phyloP scores from a whole-genome alignment of 1,139 yeast genomes.

The Diutina neorugosa region DNA sequence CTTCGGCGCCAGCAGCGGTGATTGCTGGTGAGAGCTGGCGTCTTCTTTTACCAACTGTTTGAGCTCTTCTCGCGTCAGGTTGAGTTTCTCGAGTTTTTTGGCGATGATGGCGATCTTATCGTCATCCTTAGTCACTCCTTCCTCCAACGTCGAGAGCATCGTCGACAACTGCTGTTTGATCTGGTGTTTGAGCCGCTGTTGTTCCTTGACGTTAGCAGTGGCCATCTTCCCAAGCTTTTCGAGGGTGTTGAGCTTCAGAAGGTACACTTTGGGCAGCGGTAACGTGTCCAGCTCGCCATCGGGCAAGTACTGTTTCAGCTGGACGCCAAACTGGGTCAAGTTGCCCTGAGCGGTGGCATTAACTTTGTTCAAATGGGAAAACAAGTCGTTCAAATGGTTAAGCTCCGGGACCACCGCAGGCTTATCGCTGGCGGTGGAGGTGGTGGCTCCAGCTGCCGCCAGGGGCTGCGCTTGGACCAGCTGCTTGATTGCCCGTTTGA shows the following conservation, averaged over 20 bases:
- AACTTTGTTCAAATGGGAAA: conserved; percentile 18
- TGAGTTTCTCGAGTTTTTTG: conserved; percentile 18
- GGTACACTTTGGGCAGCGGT: conserved; percentile 40
- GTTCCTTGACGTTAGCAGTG: conserved; percentile 21
- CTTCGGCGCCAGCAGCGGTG: not conserved
- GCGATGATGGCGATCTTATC: conserved; percentile 29
- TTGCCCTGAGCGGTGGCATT: conserved; percentile 22
- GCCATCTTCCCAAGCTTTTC: conserved; percentile 31
- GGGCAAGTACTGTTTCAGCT: conserved; percentile 31
- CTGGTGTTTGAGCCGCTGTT: conserved; percentile 26
- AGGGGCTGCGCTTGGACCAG: not conserved
- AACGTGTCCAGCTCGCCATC: conserved; percentile 30
- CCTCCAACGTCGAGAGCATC: conserved; percentile 27
- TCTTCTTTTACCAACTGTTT: conserved; percentile 25
- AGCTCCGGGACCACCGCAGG: conserved; percentile 26
- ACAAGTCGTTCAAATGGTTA: conserved; percentile 21
- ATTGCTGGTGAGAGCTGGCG: not conserved
- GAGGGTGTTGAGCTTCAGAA: conserved; percentile 31
- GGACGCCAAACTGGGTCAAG: conserved; percentile 31
- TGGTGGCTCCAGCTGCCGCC: not conserved
- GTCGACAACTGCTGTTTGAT: conserved; percentile 31
- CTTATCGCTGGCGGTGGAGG: conserved; percentile 2
- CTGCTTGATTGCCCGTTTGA: not conserved
- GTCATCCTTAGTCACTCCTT: conserved; percentile 34
- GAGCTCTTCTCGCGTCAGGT: conserved; percentile 30